Evolutionary conservation across 768 basidiomycete genomes (phyloP), one percentile per base, ranked within the genome.

Genomic region (Agrocybe praecox): DNA sequence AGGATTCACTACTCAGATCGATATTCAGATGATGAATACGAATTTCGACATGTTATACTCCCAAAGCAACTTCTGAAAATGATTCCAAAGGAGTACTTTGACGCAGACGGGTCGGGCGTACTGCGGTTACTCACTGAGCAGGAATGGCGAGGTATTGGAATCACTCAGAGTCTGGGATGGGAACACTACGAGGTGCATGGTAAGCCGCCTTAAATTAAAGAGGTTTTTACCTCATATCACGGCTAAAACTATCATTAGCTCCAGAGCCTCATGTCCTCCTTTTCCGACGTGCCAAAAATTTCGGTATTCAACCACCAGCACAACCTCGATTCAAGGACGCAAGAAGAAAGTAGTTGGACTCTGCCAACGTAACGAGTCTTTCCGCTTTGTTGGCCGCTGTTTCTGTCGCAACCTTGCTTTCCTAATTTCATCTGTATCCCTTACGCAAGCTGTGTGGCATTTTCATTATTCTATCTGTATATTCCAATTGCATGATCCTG

Each of bases 141-240:
- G 43, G 97, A 99, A 73, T 99, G 96, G 96, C 83, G 96, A 69
- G 91, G 92, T 0, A 94, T 99, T 54, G 96, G 96, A 9, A 96
- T 98, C 60, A 91, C 90, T 42, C 96, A 99, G 74, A 95, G 92
- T 72, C 78, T 96, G 21, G 96, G 96, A 3, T 98, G 96, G 95
- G 91, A 93, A 67, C 95, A 97, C 65, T 98, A 96, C 66, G 95
- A 96, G 77, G 92, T 96, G n/a, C 96, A 98, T 66, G 92, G 94
- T 89, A 60, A 60, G 80, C 60, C 19, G 34, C n/a, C 48, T 49
- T 53, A 12, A 36, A 58, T 14, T n/a, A 46, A 15, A n/a, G n/a
- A n/a, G n/a, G n/a, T n/a, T 51, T 26, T 51, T 47, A 19, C 17
- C 23, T 6, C 43, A 59, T 53, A 49, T 34, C 51, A 40, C 36